Evolutionary conservation across 2,329 filamentous ascomycete genomes (phyloP).

Genomic region (Ophiosphaerella narmari): DNA sequence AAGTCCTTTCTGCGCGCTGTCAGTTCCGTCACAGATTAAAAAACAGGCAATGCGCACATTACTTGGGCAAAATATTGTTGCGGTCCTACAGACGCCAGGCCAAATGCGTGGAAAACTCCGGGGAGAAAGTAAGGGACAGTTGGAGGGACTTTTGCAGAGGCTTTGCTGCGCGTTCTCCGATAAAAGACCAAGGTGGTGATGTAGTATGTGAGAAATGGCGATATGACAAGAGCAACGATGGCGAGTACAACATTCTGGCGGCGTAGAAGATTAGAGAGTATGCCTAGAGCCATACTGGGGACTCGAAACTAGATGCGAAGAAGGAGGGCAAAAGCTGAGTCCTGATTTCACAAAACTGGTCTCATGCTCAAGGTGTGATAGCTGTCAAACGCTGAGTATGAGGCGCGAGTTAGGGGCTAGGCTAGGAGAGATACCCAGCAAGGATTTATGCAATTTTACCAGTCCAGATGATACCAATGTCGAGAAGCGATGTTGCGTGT

Average conservation of each 20-base stretch:
- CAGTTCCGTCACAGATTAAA: background rate
- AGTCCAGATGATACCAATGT: too few relatives aligned
- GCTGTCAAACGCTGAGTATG: too few relatives aligned
- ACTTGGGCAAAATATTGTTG: slow-evolving; percentile 30
- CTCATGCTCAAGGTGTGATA: too few relatives aligned
- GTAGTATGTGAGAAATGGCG: slow-evolving; percentile 30
- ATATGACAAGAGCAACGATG: slow-evolving; percentile 2
- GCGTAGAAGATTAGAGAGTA: background rate
- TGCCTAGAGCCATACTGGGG: background rate
- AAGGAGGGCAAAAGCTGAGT: background rate
- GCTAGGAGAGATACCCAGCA: too few relatives aligned
- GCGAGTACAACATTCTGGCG: background rate
- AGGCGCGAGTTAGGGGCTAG: too few relatives aligned
- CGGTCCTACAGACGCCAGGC: slow-evolving; percentile 22
- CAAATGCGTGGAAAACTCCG: slow-evolving; percentile 25
- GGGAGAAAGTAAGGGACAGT: slow-evolving; percentile 29
- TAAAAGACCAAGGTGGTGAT: slow-evolving; percentile 24
- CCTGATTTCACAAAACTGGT: too few relatives aligned
- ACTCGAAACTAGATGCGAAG: background rate
- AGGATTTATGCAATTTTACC: too few relatives aligned
- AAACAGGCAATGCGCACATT: slow-evolving; percentile 16
- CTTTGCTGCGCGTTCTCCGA: slow-evolving; percentile 15
- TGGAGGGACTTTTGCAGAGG: slow-evolving; percentile 19
- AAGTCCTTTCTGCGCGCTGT: slow-evolving; percentile 27
- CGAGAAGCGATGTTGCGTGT: too few relatives aligned